Evolutionary conservation across 805 yeast species (phyloP), one percentile per base, ranked within the genome.

Genomic region (Barnettozyma sp.): DNA sequence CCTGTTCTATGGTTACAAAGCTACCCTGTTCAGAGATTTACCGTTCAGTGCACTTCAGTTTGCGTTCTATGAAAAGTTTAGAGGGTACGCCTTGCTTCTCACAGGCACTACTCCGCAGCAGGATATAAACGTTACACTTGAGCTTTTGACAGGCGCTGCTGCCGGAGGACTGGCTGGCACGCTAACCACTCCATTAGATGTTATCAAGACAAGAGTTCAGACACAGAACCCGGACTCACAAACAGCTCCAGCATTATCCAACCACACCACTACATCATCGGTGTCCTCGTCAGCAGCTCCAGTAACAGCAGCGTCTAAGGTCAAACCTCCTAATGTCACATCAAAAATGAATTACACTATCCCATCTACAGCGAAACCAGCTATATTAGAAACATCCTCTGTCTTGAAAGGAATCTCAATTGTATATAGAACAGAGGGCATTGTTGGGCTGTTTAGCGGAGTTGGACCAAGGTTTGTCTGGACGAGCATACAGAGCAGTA

Each of bases 21-120:
- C 97, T 19, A 92, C 99, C 0, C 63, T 92, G 41, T 74, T 82
- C 15, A 73, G 99, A 44, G 99, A 92, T 54, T 63, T 92, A 46
- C 99, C 99, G 6, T 92, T 92, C 59, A 82, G 95, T 47, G 97
- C 97, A 1, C 67, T 92, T 35, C 98, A 92, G 56, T 82, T 92
- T 64, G 95, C 97, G 32, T 90, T 92, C 50, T 92, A 92, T 60
- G 98, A 92, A 59, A 73, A 76, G 53, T 80, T 82, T 47, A 68
- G 94, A 50, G 68, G 71, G 43, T 59, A 63, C 49, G 86, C 90
- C 1, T 77, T 64, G 40, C 34, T 40, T 4, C 36, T 65, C 9
- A 65, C 61, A 28, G 47, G 46, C 2, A 41, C 40, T n/a, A n/a
- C n/a, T 3, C 31, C 44, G 22, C 50, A 42, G n/a, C 56, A 62